Conservation (phyloP, 192 early-diverging fungal genomes). For the Linnemannia zychae region DNA sequence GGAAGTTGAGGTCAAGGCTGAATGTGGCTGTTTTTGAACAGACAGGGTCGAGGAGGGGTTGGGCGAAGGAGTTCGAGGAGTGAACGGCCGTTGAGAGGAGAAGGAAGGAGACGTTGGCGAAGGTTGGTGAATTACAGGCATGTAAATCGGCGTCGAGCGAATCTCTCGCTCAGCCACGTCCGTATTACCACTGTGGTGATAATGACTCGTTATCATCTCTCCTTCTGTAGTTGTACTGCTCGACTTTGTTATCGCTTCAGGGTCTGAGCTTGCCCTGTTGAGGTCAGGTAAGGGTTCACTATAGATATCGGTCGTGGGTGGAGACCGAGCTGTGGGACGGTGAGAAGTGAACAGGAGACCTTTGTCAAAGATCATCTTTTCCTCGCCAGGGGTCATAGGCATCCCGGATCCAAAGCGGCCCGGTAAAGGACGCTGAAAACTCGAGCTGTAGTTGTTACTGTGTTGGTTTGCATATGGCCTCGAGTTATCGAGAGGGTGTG, state of each 20-base stretch:
- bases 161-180: slow-evolving; percentile 5
- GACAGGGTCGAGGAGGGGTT: neutral
- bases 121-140: slow-evolving; percentile 26
- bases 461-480: neutral
- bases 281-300: slow-evolving; percentile 16
- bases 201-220: neutral
- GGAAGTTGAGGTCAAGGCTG: neutral
- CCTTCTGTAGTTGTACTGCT: neutral
- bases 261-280: neutral
- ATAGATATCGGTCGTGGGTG: neutral
- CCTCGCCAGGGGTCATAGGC: slow-evolving; percentile 27
- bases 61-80: slow-evolving; percentile 22
- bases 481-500: slow-evolving; percentile 20
- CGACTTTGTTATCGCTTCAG: neutral
- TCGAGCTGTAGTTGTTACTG: neutral
- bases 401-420: neutral
- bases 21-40: neutral
- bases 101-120: neutral
- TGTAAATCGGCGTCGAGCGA: slow-evolving; percentile 20
- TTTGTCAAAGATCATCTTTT: slow-evolving; percentile 30
- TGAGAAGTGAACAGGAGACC: slow-evolving; percentile 23
- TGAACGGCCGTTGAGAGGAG: neutral
- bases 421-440: neutral
- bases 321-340: slow-evolving; percentile 13
- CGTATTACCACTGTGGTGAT: neutral